Base-by-base conservation (phyloP, 2,329 filamentous ascomycete genomes). In the Hypoxylon sp. region DNA sequence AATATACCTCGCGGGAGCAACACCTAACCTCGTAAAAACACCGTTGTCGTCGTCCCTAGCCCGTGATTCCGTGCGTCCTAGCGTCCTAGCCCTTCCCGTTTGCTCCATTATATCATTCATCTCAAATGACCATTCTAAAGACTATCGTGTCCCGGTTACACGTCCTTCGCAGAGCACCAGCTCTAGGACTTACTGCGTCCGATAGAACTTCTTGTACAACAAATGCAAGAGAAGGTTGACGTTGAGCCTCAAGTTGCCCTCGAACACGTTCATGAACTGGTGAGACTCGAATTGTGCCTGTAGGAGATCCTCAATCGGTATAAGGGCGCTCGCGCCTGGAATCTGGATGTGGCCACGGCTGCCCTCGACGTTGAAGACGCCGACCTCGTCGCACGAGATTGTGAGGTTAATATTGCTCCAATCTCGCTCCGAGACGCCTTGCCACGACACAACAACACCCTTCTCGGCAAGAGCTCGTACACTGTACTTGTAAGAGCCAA, bases 191-290 rank as follows among this genome's bases (percentile, higher is more conserved):
- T 82, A 90, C 76, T 91, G 89, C 67, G 90, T 91, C 69, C 89
- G 85, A 79, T 99, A 99, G 81, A 99, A 99, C 86, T 99, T 99
- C 88, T 97, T 97, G 86, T 98, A 98, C 74, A 99, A 88, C 81
- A 98, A 85, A 86, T 99, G 96, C 85, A 99, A 85, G 82, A 99
- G 89, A 77, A 99, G 81, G 84, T 99, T 99, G 77, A 99, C 96
- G 81, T 98, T 98, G 77, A 99, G 88, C 81, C 92, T 91, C 78
- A 98, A 86, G 71, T 87, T 88, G 61, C 91, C 91, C 79, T 97
- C 94, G 77, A 99, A 99, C 68, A 98, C 85, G 77, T 93, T 94
- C 89, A 98, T 95, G 80, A 97, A 97, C 82, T 98, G 94, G 76
- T 94, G 93, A 74, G 96, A 94, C 81, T 98, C 96, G 79, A 98